A percentile compares a stretch with the other conserved stretches of the same genome.
These are phyloP conservation scores for Firmiana major DNA, from an alignment of 345 rosid genomes.

Conservation along the genomic window DNA sequence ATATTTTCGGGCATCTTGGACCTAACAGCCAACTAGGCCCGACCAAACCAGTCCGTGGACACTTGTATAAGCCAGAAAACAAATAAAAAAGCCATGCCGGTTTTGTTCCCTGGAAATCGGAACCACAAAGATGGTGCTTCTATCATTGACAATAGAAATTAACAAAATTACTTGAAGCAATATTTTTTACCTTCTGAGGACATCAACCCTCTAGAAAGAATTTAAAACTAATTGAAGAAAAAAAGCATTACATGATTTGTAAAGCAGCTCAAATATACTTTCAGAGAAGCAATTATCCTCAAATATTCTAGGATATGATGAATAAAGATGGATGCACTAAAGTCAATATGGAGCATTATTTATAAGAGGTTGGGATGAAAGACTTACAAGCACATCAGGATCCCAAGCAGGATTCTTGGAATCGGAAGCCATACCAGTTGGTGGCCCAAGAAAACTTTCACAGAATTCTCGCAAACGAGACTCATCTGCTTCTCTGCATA, in stretches of 20 bases:
- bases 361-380: background rate
- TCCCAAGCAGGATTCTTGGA: constrained; percentile 65
- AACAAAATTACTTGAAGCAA: background rate
- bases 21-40: too few relatives aligned
- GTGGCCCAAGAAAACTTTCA: constrained; percentile 97
- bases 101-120: background rate
- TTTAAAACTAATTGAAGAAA: background rate
- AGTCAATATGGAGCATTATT: background rate
- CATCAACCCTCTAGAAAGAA: background rate
- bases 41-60: too few relatives aligned
- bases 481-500: constrained; percentile 90
- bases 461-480: constrained; percentile 91
- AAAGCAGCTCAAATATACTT: background rate
- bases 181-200: background rate
- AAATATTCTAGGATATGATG: background rate
- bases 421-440: constrained; percentile 76
- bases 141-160: background rate
- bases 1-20: too few relatives aligned
- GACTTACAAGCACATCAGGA: constrained; percentile 80
- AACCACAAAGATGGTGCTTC: background rate
- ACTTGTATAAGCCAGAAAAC: too few relatives aligned
- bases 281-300: constrained; percentile 6
- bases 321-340: background rate
- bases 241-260: too few relatives aligned
- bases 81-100: background rate